These are phyloP conservation scores for Alternaria hordeiaustralica DNA, from an alignment of 2,329 filamentous ascomycete genomes.

Conservation along the genomic window DNA sequence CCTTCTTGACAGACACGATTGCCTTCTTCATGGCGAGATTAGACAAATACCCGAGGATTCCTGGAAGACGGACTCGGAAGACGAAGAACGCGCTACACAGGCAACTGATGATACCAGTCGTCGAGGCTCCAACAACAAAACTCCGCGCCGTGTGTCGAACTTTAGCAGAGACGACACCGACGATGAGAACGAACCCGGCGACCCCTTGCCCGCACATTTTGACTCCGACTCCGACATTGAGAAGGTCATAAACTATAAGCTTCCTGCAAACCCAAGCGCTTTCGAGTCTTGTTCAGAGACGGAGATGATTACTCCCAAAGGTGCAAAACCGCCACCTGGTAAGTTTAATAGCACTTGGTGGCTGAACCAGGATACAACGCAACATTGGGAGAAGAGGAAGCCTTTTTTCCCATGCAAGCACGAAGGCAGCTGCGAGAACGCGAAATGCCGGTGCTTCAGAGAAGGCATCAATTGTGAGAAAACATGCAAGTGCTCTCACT, in stretches of 20 bases:
- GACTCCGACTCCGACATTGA: conserved; percentile 30
- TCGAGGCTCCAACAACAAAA: conserved; percentile 1
- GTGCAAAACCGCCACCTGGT: conserved; percentile 12
- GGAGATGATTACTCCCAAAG: background rate
- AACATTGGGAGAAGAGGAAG: conserved; percentile 63
- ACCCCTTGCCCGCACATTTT: conserved; percentile 13
- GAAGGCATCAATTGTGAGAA: conserved; percentile 73
- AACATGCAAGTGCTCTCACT: conserved; percentile 69
- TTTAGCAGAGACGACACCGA: background rate
- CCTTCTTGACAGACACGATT: conserved; percentile 38
- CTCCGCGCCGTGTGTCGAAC: background rate
- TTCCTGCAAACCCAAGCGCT: conserved; percentile 20
- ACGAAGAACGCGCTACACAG: conserved; percentile 5
- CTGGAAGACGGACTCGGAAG: conserved; percentile 9
- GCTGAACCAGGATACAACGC: conserved; percentile 50
- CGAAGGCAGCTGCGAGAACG: conserved; percentile 67
- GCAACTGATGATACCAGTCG: conserved; percentile 3
- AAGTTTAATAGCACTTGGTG: conserved; percentile 28
- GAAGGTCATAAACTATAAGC: conserved; percentile 34
- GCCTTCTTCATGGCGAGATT: conserved; percentile 52
- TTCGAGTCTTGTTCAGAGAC: conserved; percentile 9
- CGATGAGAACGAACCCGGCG: background rate
- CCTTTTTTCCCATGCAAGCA: conserved; percentile 72
- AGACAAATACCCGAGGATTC: conserved; percentile 34
- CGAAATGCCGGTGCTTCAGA: conserved; percentile 67